phyloP scores from a whole-genome alignment of 352 stramenopile genomes.

The Saprolegnia diclina region DNA sequence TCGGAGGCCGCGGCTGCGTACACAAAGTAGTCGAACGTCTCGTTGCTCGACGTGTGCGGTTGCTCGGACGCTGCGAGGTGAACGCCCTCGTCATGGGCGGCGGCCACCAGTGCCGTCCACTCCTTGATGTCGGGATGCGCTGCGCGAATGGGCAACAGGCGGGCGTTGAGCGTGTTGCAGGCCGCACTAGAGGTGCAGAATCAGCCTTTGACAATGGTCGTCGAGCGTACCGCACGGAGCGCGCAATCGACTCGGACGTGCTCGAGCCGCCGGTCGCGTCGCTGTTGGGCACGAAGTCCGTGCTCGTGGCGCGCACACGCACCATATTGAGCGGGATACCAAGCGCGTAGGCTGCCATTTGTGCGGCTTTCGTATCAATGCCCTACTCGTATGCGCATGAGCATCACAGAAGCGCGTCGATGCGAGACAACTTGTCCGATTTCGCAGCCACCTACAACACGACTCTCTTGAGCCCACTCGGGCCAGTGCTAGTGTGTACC shows the following conservation, averaged over 20 bases:
- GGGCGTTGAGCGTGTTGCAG: conserved; percentile 40
- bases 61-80: conserved; percentile 34
- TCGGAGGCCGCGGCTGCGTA: conserved; percentile 41
- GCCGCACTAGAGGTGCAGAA: conserved; percentile 30
- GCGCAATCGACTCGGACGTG: conserved; percentile 50
- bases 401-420: too few species aligned
- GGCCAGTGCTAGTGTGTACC: not conserved
- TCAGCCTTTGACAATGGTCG: not conserved
- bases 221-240: conserved; percentile 33
- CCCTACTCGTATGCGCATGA: conserved; percentile 32
- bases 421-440: conserved; percentile 38
- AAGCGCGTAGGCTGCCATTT: conserved; percentile 45
- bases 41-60: conserved; percentile 23
- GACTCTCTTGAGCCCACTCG: not conserved
- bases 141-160: conserved; percentile 34
- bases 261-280: conserved; percentile 43
- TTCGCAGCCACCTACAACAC: conserved; percentile 33
- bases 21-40: conserved; percentile 39
- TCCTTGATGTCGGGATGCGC: conserved; percentile 14
- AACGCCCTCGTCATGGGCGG: conserved; percentile 29
- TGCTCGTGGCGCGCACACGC: conserved; percentile 40
- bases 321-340: conserved; percentile 40
- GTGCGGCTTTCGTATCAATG: conserved; percentile 60
- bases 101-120: conserved; percentile 31
- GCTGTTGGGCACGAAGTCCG: conserved; percentile 45